Evolutionary conservation across 192 early-diverging fungal species (phyloP), one percentile per base, ranked within the genome.

Genomic region (Pilaira anomala): DNA sequence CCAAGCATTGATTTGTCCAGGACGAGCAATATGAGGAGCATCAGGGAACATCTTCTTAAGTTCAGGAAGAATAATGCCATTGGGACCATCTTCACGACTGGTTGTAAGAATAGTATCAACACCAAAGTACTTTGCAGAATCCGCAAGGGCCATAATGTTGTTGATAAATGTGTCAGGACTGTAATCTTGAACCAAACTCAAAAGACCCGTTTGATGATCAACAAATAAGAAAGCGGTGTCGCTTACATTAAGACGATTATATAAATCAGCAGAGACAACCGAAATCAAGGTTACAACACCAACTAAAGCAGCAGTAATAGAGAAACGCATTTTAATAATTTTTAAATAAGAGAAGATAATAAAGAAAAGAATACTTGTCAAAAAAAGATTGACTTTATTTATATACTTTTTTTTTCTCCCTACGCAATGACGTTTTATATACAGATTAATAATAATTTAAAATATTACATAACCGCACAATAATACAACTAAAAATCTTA

Each of bases 1-100:
- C 67, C 67, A 69, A 33, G 67, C 67, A 56, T 69, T 69, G 67
- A 69, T 62, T 63, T 69, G 61, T 54, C 67, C 67, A 54, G 61
- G 67, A 33, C 67, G 67, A 22, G 67, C 26, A 52, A 69, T 63
- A 41, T 63, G 41, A 45, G 60, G 50, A 29, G 62, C 59, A 61
- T 69, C 53, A 49, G 67, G 67, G 53, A 69, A 69, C 67, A 69
- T 63, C 9, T 60, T 48, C 30, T 63, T 62, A 7, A 69, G 22
- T 18, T 63, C 52, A 3, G 59, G 59, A 30, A 69, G 28, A 21
- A 69, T 25, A 21, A 52, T 51, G 9, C 67, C 67, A 45, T 69
- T 69, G 60, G 67, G 67, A 25, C 67, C 67, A 49, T 69, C 60
- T 56, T 63, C 62, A 19, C 61, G 53, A 56, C 68, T 69, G 50